Evolutionary conservation across 2,329 filamentous ascomycete species (phyloP).

Genomic region (Neofusicoccum kwambonambiense): DNA sequence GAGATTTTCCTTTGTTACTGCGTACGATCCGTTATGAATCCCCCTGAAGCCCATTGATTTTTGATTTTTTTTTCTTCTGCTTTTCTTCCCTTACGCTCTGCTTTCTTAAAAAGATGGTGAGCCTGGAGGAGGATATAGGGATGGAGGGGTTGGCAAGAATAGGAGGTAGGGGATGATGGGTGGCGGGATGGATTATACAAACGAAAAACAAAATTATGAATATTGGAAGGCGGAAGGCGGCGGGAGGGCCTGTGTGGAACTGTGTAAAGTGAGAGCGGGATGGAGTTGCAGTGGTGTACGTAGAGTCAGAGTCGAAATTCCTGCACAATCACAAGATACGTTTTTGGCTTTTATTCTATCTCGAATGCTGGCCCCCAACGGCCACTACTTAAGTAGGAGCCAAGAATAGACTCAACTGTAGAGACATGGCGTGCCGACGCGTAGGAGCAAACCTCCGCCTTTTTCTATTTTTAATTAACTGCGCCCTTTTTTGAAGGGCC

Average conservation of each 20-base stretch:
- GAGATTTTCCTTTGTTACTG: neutral
- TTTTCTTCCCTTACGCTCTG: neutral
- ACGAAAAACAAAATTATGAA: neutral
- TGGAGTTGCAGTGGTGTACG: neutral
- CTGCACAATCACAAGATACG: neutral
- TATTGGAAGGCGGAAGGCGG: neutral
- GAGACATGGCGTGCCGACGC: no score
- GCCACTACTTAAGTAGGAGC: no score
- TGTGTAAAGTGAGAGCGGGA: neutral
- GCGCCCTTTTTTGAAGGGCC: no score
- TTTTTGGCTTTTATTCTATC: neutral
- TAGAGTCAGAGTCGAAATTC: neutral
- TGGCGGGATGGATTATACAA: neutral
- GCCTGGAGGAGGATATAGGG: neutral
- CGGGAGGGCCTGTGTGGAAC: neutral
- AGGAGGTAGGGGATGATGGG: neutral
- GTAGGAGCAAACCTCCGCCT: no score
- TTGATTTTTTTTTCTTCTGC: neutral
- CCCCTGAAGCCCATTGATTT: neutral
- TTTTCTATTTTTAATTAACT: no score
- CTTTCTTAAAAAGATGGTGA: neutral
- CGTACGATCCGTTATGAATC: slow-evolving; percentile 7
- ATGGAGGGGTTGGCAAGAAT: neutral
- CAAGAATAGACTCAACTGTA: no score
- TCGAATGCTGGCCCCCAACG: no score